Evolutionary conservation across 345 rosid species (phyloP).

Genomic region (Camelina hispida): DNA sequence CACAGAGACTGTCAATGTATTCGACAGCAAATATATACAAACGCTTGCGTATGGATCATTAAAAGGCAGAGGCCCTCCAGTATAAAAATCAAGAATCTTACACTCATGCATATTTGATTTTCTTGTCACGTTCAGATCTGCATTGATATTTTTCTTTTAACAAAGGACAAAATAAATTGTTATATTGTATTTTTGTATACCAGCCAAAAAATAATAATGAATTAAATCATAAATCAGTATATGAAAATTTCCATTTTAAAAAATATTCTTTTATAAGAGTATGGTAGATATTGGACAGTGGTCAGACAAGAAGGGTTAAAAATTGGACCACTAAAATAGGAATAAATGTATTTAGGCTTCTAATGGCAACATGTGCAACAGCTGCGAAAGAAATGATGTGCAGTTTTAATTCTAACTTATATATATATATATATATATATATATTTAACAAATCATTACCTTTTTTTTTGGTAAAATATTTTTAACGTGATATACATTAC

Average conservation of each 20-base stretch:
- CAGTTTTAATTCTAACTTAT: too few relatives aligned
- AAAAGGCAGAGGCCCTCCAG: conserved; percentile 32
- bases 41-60: conserved; percentile 11
- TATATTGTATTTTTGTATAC: background rate
- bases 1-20: background rate
- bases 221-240: background rate
- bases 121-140: conserved; percentile 33
- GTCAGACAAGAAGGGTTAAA: conserved; percentile 39
- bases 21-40: background rate
- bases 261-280: conserved; percentile 7
- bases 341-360: conserved; percentile 15
- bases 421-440: too few relatives aligned
- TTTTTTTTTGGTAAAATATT: too few relatives aligned
- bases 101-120: conserved; percentile 33
- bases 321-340: conserved; percentile 41
- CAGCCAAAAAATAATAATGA: conserved; percentile 9
- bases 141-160: background rate
- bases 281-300: conserved; percentile 24
- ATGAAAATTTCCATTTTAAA: background rate
- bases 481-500: too few relatives aligned
- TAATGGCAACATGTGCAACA: too few relatives aligned
- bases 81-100: conserved; percentile 35
- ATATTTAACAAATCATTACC: too few relatives aligned
- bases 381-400: too few relatives aligned
- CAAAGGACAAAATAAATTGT: conserved; percentile 27